Conservation (phyloP, 169 alveolate genomes). For the Eimeria zaria region DNA sequence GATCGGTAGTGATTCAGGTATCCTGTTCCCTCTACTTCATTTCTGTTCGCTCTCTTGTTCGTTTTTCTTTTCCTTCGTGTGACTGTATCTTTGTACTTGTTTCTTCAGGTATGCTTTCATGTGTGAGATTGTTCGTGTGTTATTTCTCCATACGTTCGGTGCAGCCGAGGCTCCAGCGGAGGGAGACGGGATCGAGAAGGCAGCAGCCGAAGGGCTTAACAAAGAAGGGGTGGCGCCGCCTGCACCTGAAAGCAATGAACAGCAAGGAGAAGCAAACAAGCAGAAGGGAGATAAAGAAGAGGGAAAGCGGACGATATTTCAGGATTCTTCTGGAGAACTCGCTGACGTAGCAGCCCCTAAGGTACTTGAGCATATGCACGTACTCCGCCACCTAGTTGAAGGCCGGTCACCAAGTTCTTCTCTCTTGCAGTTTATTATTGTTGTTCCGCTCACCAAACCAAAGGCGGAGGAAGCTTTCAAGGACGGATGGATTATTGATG, state of each 20-base stretch:
- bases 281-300: neutral
- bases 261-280: neutral
- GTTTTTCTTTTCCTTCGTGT: neutral
- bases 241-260: neutral
- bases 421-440: neutral
- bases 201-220: neutral
- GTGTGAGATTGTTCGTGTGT: neutral
- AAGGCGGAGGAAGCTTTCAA: conserved; percentile 49
- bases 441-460: conserved; percentile 8
- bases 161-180: conserved; percentile 13
- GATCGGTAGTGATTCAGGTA: neutral
- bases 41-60: neutral
- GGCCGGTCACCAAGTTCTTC: conserved; percentile 57
- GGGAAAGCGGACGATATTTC: neutral
- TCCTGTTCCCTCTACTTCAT: neutral
- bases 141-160: neutral
- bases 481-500: conserved; percentile 36
- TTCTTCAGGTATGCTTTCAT: neutral
- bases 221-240: neutral
- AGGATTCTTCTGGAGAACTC: neutral
- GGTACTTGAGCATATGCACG: conserved; percentile 16
- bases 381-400: conserved; percentile 20
- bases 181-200: neutral
- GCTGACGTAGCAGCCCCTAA: neutral
- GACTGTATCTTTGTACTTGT: neutral